These are phyloP conservation scores for Penicillium italicum DNA, from an alignment of 2,329 filamentous ascomycete species.

Conservation along the genomic window DNA sequence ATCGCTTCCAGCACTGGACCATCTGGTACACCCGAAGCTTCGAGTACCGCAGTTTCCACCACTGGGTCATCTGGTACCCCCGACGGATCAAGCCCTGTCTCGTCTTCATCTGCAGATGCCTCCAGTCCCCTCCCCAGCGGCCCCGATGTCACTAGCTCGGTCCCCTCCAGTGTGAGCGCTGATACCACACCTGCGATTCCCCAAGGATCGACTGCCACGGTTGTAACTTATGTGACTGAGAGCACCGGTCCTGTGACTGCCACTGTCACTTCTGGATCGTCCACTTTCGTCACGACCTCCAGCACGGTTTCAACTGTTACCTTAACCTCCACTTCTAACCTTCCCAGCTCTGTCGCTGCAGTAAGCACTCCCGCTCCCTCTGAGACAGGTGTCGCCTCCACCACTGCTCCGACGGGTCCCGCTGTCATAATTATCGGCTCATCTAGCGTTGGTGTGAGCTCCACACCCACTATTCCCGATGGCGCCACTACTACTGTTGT, in stretches of 20 bases:
- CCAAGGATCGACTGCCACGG: conserved; percentile 23
- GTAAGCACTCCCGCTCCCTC: conserved; percentile 16
- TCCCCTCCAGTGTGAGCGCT: conserved; percentile 2
- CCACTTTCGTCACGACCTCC: conserved; percentile 51
- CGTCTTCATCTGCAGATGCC: background rate
- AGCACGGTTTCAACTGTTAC: conserved; percentile 55
- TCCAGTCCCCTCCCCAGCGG: background rate
- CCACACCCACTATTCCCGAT: conserved; percentile 9
- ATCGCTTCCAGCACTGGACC: no score
- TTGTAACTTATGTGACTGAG: conserved; percentile 29
- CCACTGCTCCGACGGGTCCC: conserved; percentile 33
- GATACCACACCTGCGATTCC: conserved; percentile 7
- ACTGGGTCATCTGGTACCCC: background rate
- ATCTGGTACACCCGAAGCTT: background rate
- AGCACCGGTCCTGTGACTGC: conserved; percentile 34
- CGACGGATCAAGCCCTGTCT: background rate
- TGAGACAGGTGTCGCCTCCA: conserved; percentile 25
- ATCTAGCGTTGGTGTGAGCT: background rate
- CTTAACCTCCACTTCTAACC: conserved; percentile 5
- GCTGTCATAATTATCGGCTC: background rate
- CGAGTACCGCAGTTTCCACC: background rate
- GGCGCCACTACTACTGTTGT: conserved; percentile 25
- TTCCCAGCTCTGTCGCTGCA: conserved; percentile 3
- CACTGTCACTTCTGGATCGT: conserved; percentile 44
- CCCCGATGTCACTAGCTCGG: background rate